phyloP scores from a whole-genome alignment of 2,329 filamentous ascomycete species.

The Cladophialophora immunda region DNA sequence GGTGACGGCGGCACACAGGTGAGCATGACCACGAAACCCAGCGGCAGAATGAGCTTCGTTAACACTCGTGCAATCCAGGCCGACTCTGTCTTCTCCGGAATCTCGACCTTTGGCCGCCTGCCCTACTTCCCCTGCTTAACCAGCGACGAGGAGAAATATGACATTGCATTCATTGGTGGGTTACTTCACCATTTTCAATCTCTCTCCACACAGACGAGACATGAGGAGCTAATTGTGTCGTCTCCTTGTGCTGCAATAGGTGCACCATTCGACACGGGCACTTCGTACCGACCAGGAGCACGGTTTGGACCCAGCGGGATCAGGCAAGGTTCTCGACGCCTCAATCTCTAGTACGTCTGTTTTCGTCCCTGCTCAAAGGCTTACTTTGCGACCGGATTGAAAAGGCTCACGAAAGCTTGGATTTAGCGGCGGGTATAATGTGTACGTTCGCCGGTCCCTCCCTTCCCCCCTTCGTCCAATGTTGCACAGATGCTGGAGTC shows the following conservation, averaged over 20 bases:
- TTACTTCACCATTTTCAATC: not conserved
- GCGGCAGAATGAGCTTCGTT: not conserved
- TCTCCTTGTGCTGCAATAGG: slow-evolving; percentile 58
- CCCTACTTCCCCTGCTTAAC: slow-evolving; percentile 79
- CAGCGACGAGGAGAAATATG: slow-evolving; percentile 75
- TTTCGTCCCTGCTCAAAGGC: slow-evolving; percentile 34
- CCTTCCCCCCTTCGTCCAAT: not conserved
- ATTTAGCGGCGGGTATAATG: slow-evolving; percentile 84
- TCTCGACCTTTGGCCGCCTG: slow-evolving; percentile 83
- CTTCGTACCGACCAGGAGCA: slow-evolving; percentile 83
- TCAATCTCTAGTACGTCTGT: slow-evolving; percentile 81
- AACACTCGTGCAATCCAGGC: slow-evolving; percentile 63
- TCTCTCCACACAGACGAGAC: not conserved
- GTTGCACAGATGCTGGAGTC: not conserved
- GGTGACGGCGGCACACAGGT: slow-evolving; percentile 87
- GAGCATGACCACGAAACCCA: slow-evolving; percentile 32
- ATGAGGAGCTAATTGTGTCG: slow-evolving; percentile 14
- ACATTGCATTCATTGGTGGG: slow-evolving; percentile 84
- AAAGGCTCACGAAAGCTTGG: slow-evolving; percentile 58
- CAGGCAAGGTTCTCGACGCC: slow-evolving; percentile 82
- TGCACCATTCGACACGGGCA: slow-evolving; percentile 85
- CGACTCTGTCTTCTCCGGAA: slow-evolving; percentile 87
- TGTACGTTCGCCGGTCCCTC: slow-evolving; percentile 47
- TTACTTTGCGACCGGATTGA: slow-evolving; percentile 36
- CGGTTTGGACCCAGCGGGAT: slow-evolving; percentile 86